A percentile compares a stretch with the other conserved stretches of the same genome.
These are phyloP conservation scores for Phytophthora podocarpi DNA, from an alignment of 352 stramenopile species.

Conservation along the genomic window DNA sequence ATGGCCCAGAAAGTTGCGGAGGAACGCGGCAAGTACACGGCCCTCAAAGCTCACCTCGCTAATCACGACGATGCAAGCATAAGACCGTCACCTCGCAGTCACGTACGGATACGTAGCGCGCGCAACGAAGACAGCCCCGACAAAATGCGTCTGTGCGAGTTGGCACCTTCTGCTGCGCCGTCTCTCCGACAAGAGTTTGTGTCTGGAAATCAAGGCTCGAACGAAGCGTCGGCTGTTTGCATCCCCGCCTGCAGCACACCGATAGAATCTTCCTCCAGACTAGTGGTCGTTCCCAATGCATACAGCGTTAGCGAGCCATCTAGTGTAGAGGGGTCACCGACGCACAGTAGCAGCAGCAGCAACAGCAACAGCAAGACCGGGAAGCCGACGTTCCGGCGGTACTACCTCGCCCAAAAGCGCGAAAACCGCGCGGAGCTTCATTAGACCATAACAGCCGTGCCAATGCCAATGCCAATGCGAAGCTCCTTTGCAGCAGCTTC, in stretches of 20 bases:
- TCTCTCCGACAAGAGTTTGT: neutral
- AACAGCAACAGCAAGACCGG: conserved; percentile 15
- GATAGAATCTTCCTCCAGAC: conserved; percentile 2
- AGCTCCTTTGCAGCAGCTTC: conserved; percentile 1
- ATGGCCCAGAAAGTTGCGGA: conserved; percentile 52
- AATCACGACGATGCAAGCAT: conserved; percentile 21
- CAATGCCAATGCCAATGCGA: conserved; percentile 19
- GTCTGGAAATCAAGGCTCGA: conserved; percentile 6
- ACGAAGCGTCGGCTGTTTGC: conserved; percentile 4
- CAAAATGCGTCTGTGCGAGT: conserved; percentile 2
- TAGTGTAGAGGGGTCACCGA: conserved; percentile 18
- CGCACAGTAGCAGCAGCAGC: conserved; percentile 22
- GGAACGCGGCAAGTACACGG: conserved; percentile 49
- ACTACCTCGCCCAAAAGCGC: conserved; percentile 43
- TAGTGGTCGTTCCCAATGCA: conserved; percentile 1
- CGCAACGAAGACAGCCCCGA: neutral
- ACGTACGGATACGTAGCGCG: neutral
- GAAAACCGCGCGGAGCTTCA: conserved; percentile 21
- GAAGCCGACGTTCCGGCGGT: conserved; percentile 41
- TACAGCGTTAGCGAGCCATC: conserved; percentile 10
- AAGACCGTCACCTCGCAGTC: neutral
- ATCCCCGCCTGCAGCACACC: conserved; percentile 11
- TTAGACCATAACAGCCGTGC: no score
- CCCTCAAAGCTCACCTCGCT: conserved; percentile 46
- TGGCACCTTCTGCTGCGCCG: neutral